Base-by-base conservation (phyloP, 2,329 filamentous ascomycete species). In the Graphilbum sp. region DNA sequence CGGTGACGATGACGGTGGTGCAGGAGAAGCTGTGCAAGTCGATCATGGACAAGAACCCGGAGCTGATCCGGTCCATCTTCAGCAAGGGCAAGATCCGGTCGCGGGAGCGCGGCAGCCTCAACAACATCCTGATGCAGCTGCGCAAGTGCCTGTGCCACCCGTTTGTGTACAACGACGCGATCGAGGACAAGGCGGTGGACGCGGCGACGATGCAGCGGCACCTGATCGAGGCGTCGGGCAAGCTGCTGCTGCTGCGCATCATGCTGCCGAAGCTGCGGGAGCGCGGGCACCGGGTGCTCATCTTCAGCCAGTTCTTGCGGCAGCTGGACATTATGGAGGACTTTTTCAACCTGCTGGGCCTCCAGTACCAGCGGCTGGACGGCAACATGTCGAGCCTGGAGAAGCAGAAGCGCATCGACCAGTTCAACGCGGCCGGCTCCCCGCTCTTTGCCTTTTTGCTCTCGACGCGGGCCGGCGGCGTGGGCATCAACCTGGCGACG, bases 401-500 rank as follows among this genome's bases (percentile, higher is more conserved):
- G 52, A 96, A 95, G 57, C 90, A 98, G 55, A 86, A 85, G 54
- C 75, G 83, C 9, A 98, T 98, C 37, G 90, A 98, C 54, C 77
- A 79, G 8, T 98, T 83, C 64, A 98, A 98, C 52, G 83, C 79
- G 0, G 79, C 84, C 0, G 68, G 79, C 38, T 96, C 88, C 1
- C 62, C 72, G 0, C 62, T 92, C 0, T 98, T 96, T 54, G 86
- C 81, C 0, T 96, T 98, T 57, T 60, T 98, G 16, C 67, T 98
- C 0, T 96, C 88, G 0, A 98, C 92, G 4, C 78, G 90, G 45
- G 87, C 92, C 16, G 90, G 90, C 38, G 90, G 92, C 50, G 88
- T 98, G 0, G 92, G 90, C 15, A 98, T 98, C 63, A 98, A 98
- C 52, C 67, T 98, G 39, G 90, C 90, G 0, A 94, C 87, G 8